Conservation (phyloP, 371 early-diverging fungal genomes). For the Dichotomocladium elegans region DNA sequence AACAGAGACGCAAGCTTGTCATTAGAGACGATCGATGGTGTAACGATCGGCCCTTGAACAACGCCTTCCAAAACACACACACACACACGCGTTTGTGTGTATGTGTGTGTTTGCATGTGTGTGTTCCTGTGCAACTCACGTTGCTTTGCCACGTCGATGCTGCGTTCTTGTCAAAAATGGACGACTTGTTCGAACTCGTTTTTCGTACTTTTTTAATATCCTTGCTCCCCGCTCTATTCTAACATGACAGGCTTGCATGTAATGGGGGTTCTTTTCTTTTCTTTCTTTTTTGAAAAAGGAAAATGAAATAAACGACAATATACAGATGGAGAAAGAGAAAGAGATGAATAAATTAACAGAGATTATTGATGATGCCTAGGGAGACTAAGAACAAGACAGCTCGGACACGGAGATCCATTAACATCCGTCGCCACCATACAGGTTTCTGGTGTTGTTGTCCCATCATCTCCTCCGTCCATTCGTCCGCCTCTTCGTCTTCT, state of each 20-base stretch:
- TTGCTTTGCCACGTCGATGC: no score
- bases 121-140: constrained; percentile 22
- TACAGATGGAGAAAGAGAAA: background rate
- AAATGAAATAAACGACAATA: background rate
- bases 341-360: constrained; percentile 18
- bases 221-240: no score
- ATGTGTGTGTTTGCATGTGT: no score
- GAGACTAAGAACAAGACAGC: constrained; percentile 9
- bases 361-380: constrained; percentile 17
- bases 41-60: constrained; percentile 22
- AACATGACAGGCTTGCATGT: no score
- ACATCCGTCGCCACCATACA: background rate
- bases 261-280: no score
- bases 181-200: no score
- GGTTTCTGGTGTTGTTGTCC: background rate
- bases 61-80: background rate
- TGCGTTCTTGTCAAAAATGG: no score
- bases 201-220: no score
- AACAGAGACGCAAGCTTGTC: background rate
- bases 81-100: no score
- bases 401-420: constrained; percentile 17
- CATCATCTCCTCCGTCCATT: no score
- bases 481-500: background rate
- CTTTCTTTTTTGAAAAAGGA: no score
- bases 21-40: background rate